Evolutionary conservation across 495 filamentous ascomycete genomes (phyloP).

Genomic region (Xylaria telfairii): DNA sequence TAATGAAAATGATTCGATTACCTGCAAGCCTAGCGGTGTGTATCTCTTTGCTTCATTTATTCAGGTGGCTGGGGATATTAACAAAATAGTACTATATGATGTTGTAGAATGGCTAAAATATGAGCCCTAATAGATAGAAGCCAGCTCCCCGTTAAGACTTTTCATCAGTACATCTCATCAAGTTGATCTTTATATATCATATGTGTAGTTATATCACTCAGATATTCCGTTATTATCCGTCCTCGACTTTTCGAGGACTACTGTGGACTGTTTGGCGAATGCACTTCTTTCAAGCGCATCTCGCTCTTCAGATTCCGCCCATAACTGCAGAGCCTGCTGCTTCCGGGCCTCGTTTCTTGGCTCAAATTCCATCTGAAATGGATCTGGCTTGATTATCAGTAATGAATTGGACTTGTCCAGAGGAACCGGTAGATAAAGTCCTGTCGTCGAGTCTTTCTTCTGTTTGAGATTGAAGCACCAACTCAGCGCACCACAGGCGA

Average conservation of each 20-base stretch:
- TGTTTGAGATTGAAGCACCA: slow-evolving; percentile 57
- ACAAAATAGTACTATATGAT: not conserved
- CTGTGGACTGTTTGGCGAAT: slow-evolving; percentile 30
- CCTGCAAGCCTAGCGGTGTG: not conserved
- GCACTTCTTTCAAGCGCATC: slow-evolving; percentile 35
- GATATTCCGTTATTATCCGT: not conserved
- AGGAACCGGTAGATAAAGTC: slow-evolving; percentile 45
- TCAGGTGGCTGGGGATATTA: not conserved
- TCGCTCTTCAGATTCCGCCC: slow-evolving; percentile 35
- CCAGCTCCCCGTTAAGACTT: not conserved
- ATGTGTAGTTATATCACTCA: not conserved
- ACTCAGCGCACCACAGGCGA: slow-evolving; percentile 51
- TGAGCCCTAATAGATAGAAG: not conserved
- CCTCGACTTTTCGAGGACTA: not conserved
- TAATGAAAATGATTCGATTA: not conserved
- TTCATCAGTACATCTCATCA: not conserved
- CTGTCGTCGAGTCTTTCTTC: slow-evolving; percentile 43
- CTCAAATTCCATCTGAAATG: slow-evolving; percentile 50
- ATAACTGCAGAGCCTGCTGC: slow-evolving; percentile 39
- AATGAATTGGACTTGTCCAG: slow-evolving; percentile 49
- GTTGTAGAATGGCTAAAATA: not conserved
- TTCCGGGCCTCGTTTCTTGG: slow-evolving; percentile 42
- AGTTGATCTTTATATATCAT: not conserved
- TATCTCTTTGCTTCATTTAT: not conserved
- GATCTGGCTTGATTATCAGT: slow-evolving; percentile 51